Evolutionary conservation across 345 rosid genomes (phyloP).

Genomic region (Populus nigra): DNA sequence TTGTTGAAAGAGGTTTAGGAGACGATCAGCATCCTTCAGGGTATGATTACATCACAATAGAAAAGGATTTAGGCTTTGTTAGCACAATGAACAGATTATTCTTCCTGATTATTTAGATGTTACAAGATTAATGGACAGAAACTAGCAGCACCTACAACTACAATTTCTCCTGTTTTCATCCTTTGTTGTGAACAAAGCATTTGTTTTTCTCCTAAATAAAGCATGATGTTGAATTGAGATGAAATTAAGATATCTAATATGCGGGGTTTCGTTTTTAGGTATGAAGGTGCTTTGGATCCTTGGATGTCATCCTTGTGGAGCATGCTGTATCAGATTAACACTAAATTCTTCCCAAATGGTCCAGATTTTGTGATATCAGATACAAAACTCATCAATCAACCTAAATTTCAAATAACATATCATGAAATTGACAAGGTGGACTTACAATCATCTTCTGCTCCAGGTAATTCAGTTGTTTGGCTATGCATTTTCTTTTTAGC

Average conservation of each 20-base stretch:
- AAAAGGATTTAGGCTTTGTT: too few relatives aligned
- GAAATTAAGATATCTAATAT: background rate
- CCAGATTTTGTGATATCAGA: slow-evolving; percentile 48
- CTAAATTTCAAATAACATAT: slow-evolving; percentile 56
- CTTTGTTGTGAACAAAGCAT: background rate
- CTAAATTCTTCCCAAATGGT: slow-evolving; percentile 68
- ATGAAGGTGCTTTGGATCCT: slow-evolving; percentile 92
- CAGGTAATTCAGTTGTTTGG: slow-evolving; percentile 41
- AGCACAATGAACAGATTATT: too few relatives aligned
- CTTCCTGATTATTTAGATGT: too few relatives aligned
- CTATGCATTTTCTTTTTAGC: background rate
- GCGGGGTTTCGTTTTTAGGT: slow-evolving; percentile 39
- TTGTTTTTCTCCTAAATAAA: background rate
- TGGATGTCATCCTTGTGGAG: slow-evolving; percentile 91
- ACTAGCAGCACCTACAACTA: too few relatives aligned
- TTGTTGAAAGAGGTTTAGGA: slow-evolving; percentile 84
- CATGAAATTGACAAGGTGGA: slow-evolving; percentile 32
- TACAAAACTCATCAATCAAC: slow-evolving; percentile 49
- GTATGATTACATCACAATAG: slow-evolving; percentile 39
- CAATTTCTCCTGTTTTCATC: too few relatives aligned
- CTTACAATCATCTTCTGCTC: slow-evolving; percentile 25
- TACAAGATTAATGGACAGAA: too few relatives aligned
- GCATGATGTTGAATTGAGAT: background rate
- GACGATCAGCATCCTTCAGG: slow-evolving; percentile 98
- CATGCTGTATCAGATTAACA: slow-evolving; percentile 47